These are phyloP conservation scores for Platanthera zijinensis DNA, from an alignment of 106 monocot species.

Conservation along the genomic window DNA sequence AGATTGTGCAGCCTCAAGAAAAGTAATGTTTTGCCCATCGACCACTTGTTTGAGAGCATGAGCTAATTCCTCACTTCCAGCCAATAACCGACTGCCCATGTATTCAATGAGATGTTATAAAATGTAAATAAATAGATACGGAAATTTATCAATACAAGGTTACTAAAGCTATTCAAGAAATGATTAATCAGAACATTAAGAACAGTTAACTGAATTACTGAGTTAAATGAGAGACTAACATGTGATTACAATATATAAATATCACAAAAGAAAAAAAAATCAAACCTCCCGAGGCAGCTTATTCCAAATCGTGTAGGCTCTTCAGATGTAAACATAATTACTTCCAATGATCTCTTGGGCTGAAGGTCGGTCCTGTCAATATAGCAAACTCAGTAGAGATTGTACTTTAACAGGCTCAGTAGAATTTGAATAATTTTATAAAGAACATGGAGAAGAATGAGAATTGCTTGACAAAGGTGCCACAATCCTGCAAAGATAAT, in stretches of 20 bases:
- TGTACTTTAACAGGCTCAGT: background rate
- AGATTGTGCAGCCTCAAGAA: slow-evolving; percentile 71
- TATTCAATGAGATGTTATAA: slow-evolving; percentile 7
- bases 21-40: slow-evolving; percentile 77
- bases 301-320: slow-evolving; percentile 99
- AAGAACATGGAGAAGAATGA: background rate
- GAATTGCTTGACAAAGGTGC: background rate
- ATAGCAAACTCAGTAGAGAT: background rate
- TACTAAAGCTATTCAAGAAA: background rate
- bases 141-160: background rate
- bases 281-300: slow-evolving; percentile 94
- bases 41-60: slow-evolving; percentile 48
- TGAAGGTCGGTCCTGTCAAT: slow-evolving; percentile 66
- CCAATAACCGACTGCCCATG: slow-evolving; percentile 77
- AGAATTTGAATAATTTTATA: background rate
- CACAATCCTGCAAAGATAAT: background rate
- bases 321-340: slow-evolving; percentile 95
- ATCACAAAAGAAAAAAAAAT: background rate
- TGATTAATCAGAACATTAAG: background rate
- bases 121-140: background rate
- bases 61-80: slow-evolving; percentile 55
- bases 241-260: background rate
- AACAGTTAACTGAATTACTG: background rate
- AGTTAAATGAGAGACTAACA: background rate
- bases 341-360: slow-evolving; percentile 83